Base-by-base conservation (phyloP, 495 filamentous ascomycete species). In the Hyaloscypha variabilis region DNA sequence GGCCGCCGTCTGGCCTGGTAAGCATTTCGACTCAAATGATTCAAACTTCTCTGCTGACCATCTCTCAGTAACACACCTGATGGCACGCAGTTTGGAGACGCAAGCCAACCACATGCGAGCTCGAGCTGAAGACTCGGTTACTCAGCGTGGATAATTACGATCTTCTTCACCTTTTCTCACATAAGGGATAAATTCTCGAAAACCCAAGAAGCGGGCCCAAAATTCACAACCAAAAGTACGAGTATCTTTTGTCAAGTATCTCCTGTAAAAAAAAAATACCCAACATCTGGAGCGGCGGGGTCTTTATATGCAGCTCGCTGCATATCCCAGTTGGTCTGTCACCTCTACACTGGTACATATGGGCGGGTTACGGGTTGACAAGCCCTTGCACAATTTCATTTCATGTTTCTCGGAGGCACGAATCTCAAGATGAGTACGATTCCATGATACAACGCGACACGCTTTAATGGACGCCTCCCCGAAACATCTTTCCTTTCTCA, bases 1-100 rank as follows among this genome's bases (percentile, higher is more conserved):
- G 74, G 90, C 91, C 66, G 87, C 91, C 69, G 91, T 97, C 19
- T 99, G 94, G 94, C 94, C 94, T 76, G 87, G 92, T 94, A 81
- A 80, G 86, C 80, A 64, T 53, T 60, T 56, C 39, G 6, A 13
- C 6, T 24, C 6, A 21, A 4, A 17, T 17, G 50, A 26, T 46
- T 51, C 19, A n/a, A 53, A 28, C 6, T 42, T 63, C 21, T 26
- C 23, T 21, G 11, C 46, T 36, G 54, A 42, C 23, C 11, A 4
- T 46, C n/a, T 46, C 8, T 8, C 69, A 92, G 93, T 97, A 30
- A 94, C 92, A 58, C 90, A 90, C 68, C 81, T 96, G 28, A 97
- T 97, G 90, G 89, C 91, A 23, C 88, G 88, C 49, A 92, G 91
- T 63, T 85, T 97, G 59, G 91, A 96, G 72, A 85, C 86, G 28